Base-by-base conservation (phyloP, 2,329 filamentous ascomycete genomes). In the Sclerotiophoma versabilis region DNA sequence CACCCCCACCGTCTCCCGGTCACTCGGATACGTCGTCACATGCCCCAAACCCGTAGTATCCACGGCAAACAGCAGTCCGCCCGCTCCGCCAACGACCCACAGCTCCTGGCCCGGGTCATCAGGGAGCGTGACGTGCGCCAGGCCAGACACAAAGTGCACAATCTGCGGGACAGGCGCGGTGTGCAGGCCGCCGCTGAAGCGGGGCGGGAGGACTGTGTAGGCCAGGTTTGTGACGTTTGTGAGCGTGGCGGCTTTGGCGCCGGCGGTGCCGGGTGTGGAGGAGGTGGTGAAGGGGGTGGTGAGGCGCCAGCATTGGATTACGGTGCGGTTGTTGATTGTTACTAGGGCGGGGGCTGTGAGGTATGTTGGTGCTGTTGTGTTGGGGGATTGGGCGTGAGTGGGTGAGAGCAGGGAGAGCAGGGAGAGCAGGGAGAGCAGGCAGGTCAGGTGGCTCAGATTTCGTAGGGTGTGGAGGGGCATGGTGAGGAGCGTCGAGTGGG, bases 291-390 rank as follows among this genome's bases (percentile, higher is more conserved):
- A 65, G 3, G 72, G 70, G 4, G 51, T 49, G 22, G 38, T 58
- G 42, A 75, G 66, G 19, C 67, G 58, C 72, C 72, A 75, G 59
- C 72, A 76, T 57, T 75, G 64, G 29, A 75, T 64, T 5, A 58
- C 59, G 7, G 73, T 74, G 44, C 60, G 58, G 58, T 73, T 72
- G 12, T 66, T 57, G 41, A 65, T 64, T 4, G 72, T 73, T 10
- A 73, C 65, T 20, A 75, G 58, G 12, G 72, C 70, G 8, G 72
- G 74, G 7, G 63, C 64, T 3, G 60, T 71, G 22, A 76, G 64
- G 48, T 68, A 65, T n/a, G n/a, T n/a, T n/a, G 29, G 63, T 65
- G 7, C 20, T 22, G 34, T 51, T 51, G n/a, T 25, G 6, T 10
- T n/a, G n/a, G 39, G 7, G n/a, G 49, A 25, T 39, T 63, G 53